These are phyloP conservation scores for Trypanosoma mega DNA, from an alignment of 208 protist genomes.

Conservation along the genomic window DNA sequence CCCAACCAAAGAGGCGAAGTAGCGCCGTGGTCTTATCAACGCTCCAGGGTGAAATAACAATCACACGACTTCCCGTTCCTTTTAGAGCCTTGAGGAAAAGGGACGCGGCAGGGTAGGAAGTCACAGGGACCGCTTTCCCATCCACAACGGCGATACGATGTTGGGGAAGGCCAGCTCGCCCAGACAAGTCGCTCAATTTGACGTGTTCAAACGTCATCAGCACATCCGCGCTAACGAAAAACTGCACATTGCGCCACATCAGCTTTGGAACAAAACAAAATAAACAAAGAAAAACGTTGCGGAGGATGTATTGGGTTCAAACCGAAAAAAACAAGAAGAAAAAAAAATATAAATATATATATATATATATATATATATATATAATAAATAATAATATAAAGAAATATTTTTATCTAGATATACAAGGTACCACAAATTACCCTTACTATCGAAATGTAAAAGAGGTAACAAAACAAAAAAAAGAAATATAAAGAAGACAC, in stretches of 20 bases:
- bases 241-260: conserved; percentile 66
- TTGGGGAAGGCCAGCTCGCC: conserved; percentile 40
- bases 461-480: conserved; percentile 3
- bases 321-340: neutral
- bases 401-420: too few relatives aligned
- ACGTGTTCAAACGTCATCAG: conserved; percentile 38
- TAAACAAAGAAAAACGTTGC: too few relatives aligned
- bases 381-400: neutral
- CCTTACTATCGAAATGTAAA: neutral
- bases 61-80: conserved; percentile 47
- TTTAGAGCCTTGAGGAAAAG: conserved; percentile 70
- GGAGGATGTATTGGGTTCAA: too few relatives aligned
- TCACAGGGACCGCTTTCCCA: conserved; percentile 30
- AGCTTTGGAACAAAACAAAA: too few relatives aligned
- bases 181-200: conserved; percentile 13
- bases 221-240: conserved; percentile 63
- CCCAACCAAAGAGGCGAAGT: conserved; percentile 51
- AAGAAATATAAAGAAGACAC: conserved; percentile 8
- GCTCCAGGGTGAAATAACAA: conserved; percentile 52
- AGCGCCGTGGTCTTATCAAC: conserved; percentile 34
- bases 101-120: conserved; percentile 48
- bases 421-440: too few relatives aligned
- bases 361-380: neutral
- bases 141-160: conserved; percentile 25
- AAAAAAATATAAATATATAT: conserved; percentile 18